Percentiles rank a stretch among this genome's conserved stretches.
Evolutionary conservation across 139 green algal genomes (phyloP).

Genomic region (Chlamydomonas incerta): DNA sequence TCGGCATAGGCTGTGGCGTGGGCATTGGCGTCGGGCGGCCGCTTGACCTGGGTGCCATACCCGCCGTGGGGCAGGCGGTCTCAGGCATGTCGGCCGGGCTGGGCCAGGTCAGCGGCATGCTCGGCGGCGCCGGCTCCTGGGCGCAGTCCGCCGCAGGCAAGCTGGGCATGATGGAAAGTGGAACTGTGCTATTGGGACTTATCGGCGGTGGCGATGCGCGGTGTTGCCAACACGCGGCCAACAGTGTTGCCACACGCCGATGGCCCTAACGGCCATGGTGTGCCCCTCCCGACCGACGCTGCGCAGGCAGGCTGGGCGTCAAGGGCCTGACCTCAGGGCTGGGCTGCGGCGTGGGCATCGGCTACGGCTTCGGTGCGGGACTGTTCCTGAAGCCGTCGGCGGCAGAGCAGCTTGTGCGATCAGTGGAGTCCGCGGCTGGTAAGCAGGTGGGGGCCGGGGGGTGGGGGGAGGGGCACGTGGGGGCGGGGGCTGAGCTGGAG

Average conservation of each 20-base stretch:
- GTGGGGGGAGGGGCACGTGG: not conserved
- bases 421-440: conserved; percentile 15
- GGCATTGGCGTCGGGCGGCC: conserved; percentile 48
- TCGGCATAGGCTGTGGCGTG: conserved; percentile 54
- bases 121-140: conserved; percentile 3
- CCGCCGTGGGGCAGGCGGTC: conserved; percentile 32
- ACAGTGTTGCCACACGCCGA: no score
- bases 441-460: not conserved
- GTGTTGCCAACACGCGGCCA: no score
- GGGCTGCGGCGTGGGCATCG: conserved; percentile 52
- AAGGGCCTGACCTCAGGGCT: conserved; percentile 43
- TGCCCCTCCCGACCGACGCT: no score
- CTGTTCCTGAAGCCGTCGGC: conserved; percentile 50
- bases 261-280: no score
- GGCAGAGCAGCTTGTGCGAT: not conserved
- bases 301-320: conserved; percentile 22
- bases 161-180: no score
- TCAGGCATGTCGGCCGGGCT: conserved; percentile 44
- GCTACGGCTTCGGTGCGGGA: conserved; percentile 48
- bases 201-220: no score
- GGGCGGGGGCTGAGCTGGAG: no score
- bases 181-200: no score
- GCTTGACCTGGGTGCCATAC: conserved; percentile 37
- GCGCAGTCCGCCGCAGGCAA: no score
- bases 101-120: not conserved